Percentiles rank a stretch among this genome's conserved stretches.
Conservation (phyloP, 208 protist genomes). For the Crithidia bombi region DNA sequence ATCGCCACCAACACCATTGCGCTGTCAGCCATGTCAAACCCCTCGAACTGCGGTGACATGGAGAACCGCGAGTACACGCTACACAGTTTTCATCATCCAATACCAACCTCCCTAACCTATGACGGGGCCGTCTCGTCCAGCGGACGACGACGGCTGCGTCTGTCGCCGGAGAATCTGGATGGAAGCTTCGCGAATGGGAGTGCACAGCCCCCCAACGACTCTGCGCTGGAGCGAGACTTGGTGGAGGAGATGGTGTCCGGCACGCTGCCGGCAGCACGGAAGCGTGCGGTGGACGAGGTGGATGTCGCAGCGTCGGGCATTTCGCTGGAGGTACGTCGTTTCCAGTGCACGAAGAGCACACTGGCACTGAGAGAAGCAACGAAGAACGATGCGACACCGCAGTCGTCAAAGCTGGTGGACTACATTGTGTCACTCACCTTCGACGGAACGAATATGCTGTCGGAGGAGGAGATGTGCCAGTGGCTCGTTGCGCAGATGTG, state of each 20-base stretch:
- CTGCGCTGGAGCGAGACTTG: conserved; percentile 1
- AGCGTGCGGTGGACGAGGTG: conserved; percentile 9
- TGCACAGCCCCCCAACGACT: not conserved
- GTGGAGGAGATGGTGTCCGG: not conserved
- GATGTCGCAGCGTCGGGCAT: conserved; percentile 24
- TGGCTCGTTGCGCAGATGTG: conserved; percentile 47
- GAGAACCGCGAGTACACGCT: too few species aligned
- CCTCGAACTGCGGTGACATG: too few species aligned
- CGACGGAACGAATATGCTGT: conserved; percentile 27
- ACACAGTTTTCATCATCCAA: too few species aligned
- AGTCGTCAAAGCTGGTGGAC: conserved; percentile 32
- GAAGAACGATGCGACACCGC: conserved; percentile 35
- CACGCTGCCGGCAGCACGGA: not conserved
- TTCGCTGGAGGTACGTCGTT: conserved; percentile 19
- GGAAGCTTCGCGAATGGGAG: too few species aligned
- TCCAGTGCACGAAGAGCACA: conserved; percentile 55
- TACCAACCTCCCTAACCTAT: too few species aligned
- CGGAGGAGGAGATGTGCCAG: conserved; percentile 34
- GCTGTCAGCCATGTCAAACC: too few species aligned
- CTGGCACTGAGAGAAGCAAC: conserved; percentile 43
- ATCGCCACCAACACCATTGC: too few species aligned
- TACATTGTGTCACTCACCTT: conserved; percentile 35
- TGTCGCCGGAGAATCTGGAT: too few species aligned
- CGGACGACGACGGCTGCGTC: too few species aligned
- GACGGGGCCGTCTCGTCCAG: too few species aligned